Evolutionary conservation across 2,329 filamentous ascomycete species (phyloP).

Genomic region (Chrysoporthe deuterocubensis): DNA sequence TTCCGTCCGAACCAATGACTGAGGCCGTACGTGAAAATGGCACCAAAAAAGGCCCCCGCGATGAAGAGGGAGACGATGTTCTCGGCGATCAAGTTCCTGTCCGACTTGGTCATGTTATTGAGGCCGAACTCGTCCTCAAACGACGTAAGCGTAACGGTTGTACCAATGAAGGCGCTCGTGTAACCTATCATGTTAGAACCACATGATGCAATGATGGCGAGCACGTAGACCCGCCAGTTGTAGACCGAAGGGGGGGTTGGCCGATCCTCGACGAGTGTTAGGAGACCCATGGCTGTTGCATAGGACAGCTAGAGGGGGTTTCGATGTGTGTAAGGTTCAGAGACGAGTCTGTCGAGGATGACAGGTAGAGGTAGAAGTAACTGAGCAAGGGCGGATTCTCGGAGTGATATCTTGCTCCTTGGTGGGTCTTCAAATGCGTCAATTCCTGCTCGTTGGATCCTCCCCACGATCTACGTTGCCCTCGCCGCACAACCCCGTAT

Average conservation of each 20-base stretch:
- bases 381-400: neutral
- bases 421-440: constrained; percentile 1
- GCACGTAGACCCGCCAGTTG: constrained; percentile 56
- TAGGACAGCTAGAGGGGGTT: neutral
- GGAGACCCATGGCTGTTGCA: constrained; percentile 12
- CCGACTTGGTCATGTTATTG: constrained; percentile 30
- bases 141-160: constrained; percentile 70
- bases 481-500: constrained; percentile 10
- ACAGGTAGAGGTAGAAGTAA: neutral
- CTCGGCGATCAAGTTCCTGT: constrained; percentile 55
- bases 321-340: neutral
- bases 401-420: constrained; percentile 5
- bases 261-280: constrained; percentile 55
- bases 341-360: neutral
- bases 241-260: constrained; percentile 60
- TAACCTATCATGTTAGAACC: constrained; percentile 61
- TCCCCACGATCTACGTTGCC: constrained; percentile 13
- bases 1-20: constrained; percentile 58
- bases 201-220: constrained; percentile 57
- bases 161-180: constrained; percentile 79
- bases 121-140: constrained; percentile 72
- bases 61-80: constrained; percentile 41
- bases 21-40: constrained; percentile 28
- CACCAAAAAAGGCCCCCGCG: constrained; percentile 27
- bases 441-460: constrained; percentile 1